A percentile compares a stretch with the other conserved stretches of the same genome.
phyloP scores from a whole-genome alignment of 345 rosid genomes.

The Populus pruinosa region DNA sequence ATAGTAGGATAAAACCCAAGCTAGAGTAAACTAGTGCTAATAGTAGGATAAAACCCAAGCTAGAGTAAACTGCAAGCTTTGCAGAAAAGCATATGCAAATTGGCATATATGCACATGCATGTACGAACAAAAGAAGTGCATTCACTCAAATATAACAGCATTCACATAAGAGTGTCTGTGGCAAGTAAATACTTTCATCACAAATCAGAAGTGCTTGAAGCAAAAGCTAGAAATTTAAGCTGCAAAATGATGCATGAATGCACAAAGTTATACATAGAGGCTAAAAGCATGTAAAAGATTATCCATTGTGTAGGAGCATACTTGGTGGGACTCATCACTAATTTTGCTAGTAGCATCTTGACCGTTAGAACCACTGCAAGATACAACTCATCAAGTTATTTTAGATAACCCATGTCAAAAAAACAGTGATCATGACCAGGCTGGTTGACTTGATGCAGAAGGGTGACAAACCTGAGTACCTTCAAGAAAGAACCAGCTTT shows the following conservation, averaged over 20 bases:
- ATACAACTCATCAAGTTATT: slow-evolving; percentile 22
- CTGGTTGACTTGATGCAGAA: neutral
- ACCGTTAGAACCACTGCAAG: slow-evolving; percentile 42
- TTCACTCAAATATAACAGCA: neutral
- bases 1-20: neutral
- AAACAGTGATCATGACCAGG: slow-evolving; percentile 3
- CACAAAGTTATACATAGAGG: neutral
- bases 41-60: neutral
- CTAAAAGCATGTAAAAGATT: neutral
- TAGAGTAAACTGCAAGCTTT: neutral
- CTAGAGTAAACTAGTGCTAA: neutral
- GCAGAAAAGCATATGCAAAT: neutral
- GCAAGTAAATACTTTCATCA: neutral
- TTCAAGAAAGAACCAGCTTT: slow-evolving; percentile 52
- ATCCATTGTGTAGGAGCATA: slow-evolving; percentile 25
- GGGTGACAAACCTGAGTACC: slow-evolving; percentile 61
- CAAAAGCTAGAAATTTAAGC: neutral
- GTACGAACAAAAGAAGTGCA: neutral
- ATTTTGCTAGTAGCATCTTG: slow-evolving; percentile 42
- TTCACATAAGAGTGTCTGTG: neutral
- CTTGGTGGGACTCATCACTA: slow-evolving; percentile 50
- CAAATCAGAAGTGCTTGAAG: neutral
- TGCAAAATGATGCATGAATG: neutral
- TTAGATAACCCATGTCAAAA: slow-evolving; percentile 2
- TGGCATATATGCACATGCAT: neutral